These are phyloP conservation scores for Elsinoe fawcettii DNA, from an alignment of 2,329 filamentous ascomycete genomes.

Conservation along the genomic window DNA sequence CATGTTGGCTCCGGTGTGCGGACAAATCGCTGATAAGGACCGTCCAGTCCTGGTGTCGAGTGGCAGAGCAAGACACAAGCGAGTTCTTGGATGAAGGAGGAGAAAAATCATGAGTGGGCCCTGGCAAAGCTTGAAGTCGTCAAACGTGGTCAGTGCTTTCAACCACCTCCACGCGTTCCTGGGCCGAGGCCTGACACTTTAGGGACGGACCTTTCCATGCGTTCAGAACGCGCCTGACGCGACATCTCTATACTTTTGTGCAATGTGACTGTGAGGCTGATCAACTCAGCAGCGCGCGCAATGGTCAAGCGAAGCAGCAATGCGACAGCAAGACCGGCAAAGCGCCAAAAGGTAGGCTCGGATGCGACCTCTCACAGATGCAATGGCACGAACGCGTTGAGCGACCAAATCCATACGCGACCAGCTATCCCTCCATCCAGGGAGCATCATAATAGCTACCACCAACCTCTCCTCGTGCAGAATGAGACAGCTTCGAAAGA, in stretches of 20 bases:
- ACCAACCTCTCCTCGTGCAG: not conserved
- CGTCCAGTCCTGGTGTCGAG: not conserved
- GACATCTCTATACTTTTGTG: not conserved
- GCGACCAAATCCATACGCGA: not conserved
- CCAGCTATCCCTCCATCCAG: not conserved
- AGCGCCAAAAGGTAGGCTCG: conserved; percentile 1
- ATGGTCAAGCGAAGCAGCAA: not conserved
- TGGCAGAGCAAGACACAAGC: too few species aligned
- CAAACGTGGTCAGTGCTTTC: not conserved
- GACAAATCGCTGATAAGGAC: not conserved
- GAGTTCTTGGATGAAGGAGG: not conserved
- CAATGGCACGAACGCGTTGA: not conserved
- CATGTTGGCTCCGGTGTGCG: not conserved
- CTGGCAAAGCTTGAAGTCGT: not conserved
- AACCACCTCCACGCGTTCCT: not conserved
- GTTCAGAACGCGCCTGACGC: not conserved
- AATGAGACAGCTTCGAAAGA: not conserved
- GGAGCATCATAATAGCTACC: not conserved
- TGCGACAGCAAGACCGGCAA: not conserved
- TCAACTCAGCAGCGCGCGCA: not conserved
- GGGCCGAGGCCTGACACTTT: not conserved
- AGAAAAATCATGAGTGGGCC: not conserved
- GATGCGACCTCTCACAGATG: not conserved
- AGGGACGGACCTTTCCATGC: not conserved
- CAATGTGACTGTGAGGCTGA: not conserved